Percentiles rank a stretch among this genome's conserved stretches.
These are phyloP conservation scores for Ottelia alismoides DNA, from an alignment of 106 monocot species.

Conservation along the genomic window DNA sequence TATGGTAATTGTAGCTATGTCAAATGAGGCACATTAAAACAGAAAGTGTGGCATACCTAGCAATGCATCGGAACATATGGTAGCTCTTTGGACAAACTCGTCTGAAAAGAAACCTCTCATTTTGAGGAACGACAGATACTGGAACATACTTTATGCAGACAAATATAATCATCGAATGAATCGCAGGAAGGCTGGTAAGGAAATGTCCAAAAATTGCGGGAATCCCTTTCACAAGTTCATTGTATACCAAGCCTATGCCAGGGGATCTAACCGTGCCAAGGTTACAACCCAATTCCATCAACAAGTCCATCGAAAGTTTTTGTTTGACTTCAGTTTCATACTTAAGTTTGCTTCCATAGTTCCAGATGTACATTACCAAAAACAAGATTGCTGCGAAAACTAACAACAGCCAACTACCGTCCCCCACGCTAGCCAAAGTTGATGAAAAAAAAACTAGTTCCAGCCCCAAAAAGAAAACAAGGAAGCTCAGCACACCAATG, in stretches of 20 bases:
- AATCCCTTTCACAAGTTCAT: slow-evolving; percentile 73
- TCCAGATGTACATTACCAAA: slow-evolving; percentile 70
- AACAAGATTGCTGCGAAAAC: slow-evolving; percentile 58
- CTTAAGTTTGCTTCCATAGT: slow-evolving; percentile 82
- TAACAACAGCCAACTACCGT: slow-evolving; percentile 74
- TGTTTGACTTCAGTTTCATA: slow-evolving; percentile 82
- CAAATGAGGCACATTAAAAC: too few relatives aligned
- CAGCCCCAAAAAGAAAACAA: slow-evolving; percentile 43
- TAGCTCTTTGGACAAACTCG: slow-evolving; percentile 72
- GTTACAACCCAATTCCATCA: slow-evolving; percentile 54
- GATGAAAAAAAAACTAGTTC: slow-evolving; percentile 73
- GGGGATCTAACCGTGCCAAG: slow-evolving; percentile 85
- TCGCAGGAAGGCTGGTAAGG: slow-evolving; percentile 70
- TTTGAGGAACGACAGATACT: slow-evolving; percentile 73
- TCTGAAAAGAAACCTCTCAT: slow-evolving; percentile 75
- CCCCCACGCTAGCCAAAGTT: slow-evolving; percentile 44
- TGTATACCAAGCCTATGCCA: slow-evolving; percentile 73
- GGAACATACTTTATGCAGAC: slow-evolving; percentile 80
- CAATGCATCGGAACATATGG: slow-evolving; percentile 92
- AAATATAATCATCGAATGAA: slow-evolving; percentile 89
- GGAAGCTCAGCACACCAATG: slow-evolving; percentile 31
- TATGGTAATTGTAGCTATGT: too few relatives aligned
- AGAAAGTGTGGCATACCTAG: slow-evolving; percentile 62
- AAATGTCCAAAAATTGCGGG: slow-evolving; percentile 91
- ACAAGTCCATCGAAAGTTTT: slow-evolving; percentile 67